phyloP scores from a whole-genome alignment of 2,329 filamentous ascomycete genomes.

The Bipolaris sorokiniana region DNA sequence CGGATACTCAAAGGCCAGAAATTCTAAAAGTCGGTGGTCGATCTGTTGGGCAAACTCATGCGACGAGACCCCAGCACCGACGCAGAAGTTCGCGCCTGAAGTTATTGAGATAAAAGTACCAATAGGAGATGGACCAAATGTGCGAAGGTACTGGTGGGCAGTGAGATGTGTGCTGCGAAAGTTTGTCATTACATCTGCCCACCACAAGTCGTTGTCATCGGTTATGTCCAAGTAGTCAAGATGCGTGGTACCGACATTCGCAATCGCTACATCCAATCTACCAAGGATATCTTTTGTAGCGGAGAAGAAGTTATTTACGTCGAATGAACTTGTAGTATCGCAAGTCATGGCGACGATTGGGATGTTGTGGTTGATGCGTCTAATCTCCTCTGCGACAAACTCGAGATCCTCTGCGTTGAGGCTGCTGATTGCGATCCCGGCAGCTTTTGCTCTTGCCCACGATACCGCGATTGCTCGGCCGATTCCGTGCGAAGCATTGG shows the following conservation, averaged over 20 bases:
- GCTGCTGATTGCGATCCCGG: not conserved
- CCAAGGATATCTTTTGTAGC: not conserved
- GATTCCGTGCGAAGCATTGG: not conserved
- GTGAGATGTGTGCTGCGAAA: slow-evolving; percentile 17
- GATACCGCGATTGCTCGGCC: not conserved
- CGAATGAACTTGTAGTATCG: slow-evolving; percentile 1
- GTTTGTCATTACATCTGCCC: slow-evolving; percentile 14
- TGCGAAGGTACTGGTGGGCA: slow-evolving; percentile 18
- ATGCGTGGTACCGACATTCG: slow-evolving; percentile 1
- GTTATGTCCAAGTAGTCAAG: not conserved
- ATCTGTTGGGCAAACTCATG: not conserved
- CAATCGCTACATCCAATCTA: not conserved
- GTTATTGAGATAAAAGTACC: slow-evolving; percentile 8
- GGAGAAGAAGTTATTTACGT: not conserved
- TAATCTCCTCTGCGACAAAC: not conserved
- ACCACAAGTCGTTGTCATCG: slow-evolving; percentile 11
- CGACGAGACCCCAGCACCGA: not conserved
- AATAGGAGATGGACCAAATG: slow-evolving; percentile 4
- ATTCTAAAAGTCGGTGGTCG: not conserved
- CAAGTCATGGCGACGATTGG: not conserved
- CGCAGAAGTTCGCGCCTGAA: not conserved
- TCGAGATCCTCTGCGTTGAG: not conserved
- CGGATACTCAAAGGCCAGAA: not conserved
- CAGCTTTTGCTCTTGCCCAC: not conserved
- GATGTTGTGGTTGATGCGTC: not conserved